These are phyloP conservation scores for Starmerella bombi DNA, from an alignment of 805 yeast genomes.

Conservation along the genomic window DNA sequence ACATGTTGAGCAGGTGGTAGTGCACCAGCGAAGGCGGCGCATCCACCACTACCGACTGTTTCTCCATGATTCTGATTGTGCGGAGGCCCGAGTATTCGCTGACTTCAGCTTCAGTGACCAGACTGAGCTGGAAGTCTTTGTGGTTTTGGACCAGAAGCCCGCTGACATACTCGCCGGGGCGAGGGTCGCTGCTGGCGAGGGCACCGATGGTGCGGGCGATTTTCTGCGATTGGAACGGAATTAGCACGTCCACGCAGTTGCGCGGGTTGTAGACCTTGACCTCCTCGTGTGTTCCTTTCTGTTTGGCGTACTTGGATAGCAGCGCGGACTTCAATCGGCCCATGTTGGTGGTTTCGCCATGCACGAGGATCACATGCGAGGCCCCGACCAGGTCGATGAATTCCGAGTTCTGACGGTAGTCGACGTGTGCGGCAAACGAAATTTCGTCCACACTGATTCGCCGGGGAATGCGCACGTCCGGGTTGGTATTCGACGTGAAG, in stretches of 20 bases:
- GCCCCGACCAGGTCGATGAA: conserved; percentile 86
- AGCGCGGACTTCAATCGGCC: conserved; percentile 91
- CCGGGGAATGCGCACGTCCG: conserved; percentile 76
- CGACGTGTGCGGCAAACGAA: conserved; percentile 99
- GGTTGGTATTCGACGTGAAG: conserved; percentile 71
- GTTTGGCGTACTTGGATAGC: conserved; percentile 65
- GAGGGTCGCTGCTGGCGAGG: conserved; percentile 30
- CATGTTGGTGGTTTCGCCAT: conserved; percentile 98
- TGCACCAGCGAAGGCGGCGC: conserved; percentile 68
- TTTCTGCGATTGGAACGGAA: conserved; percentile 71
- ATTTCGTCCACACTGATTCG: conserved; percentile 80
- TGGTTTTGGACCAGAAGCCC: conserved; percentile 68
- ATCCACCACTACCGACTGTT: conserved; percentile 62
- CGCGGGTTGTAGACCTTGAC: conserved; percentile 85
- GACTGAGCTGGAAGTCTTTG: conserved; percentile 74
- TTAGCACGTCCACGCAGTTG: conserved; percentile 66
- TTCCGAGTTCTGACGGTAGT: conserved; percentile 80
- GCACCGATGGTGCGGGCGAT: conserved; percentile 64
- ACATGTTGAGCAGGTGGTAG: conserved; percentile 93
- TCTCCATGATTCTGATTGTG: conserved; percentile 70
- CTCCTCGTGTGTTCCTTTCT: conserved; percentile 77
- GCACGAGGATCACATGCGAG: conserved; percentile 74
- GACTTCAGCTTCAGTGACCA: conserved; percentile 73
- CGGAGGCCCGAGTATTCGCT: conserved; percentile 80
- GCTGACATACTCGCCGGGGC: conserved; percentile 39